A percentile compares a stretch with the other conserved stretches of the same genome.
phyloP scores from a whole-genome alignment of 2,329 filamentous ascomycete species.

The Fusarium lateritium region DNA sequence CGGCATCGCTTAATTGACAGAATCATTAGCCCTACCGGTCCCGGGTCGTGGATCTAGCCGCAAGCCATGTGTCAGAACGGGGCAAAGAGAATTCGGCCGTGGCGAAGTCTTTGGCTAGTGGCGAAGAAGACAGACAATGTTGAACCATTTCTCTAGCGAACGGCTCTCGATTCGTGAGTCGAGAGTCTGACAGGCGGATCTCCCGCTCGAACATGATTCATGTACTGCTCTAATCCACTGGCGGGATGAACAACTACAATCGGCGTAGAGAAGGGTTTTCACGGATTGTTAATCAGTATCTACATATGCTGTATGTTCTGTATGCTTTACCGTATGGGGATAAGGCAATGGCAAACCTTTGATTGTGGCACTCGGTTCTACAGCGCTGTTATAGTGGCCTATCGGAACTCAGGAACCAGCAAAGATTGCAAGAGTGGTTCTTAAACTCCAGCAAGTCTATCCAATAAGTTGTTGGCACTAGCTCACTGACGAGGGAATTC shows the following conservation, averaged over 20 bases:
- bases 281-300: neutral
- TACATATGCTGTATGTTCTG: slow-evolving; percentile 6
- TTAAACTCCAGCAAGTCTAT: neutral
- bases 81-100: slow-evolving; percentile 12
- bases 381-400: neutral
- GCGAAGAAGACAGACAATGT: slow-evolving; percentile 1
- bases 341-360: neutral
- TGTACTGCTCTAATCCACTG: neutral
- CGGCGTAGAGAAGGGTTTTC: slow-evolving; percentile 4
- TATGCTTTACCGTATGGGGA: neutral
- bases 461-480: neutral
- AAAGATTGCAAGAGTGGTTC: slow-evolving; percentile 1
- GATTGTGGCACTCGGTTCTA: neutral
- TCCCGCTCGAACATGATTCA: slow-evolving; percentile 19
- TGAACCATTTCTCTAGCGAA: neutral
- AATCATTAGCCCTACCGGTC: slow-evolving; percentile 15
- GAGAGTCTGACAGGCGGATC: slow-evolving; percentile 13
- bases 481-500: neutral
- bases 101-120: slow-evolving; percentile 12
- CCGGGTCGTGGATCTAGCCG: slow-evolving; percentile 4
- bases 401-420: slow-evolving; percentile 11
- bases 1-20: slow-evolving; percentile 2
- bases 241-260: neutral
- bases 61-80: slow-evolving; percentile 1
- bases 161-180: neutral